Evolutionary conservation across 2,329 filamentous ascomycete genomes (phyloP).

Genomic region (Venturia effusa): DNA sequence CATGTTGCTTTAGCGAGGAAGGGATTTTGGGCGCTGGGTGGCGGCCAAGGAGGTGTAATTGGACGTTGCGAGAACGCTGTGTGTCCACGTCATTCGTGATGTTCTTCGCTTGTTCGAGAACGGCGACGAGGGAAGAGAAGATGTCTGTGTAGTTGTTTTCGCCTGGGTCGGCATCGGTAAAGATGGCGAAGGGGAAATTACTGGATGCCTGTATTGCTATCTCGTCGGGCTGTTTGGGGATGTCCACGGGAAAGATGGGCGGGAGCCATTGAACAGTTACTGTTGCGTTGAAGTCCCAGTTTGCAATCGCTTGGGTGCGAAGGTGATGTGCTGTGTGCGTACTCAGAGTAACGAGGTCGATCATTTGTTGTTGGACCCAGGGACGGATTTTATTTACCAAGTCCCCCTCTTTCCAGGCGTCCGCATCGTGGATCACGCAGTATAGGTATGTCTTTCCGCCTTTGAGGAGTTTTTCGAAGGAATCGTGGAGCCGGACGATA

Average conservation of each 20-base stretch:
- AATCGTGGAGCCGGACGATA: conserved; percentile 12
- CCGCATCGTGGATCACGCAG: conserved; percentile 19
- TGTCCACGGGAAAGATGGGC: conserved; percentile 20
- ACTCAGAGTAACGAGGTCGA: conserved; percentile 19
- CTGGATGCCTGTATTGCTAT: not conserved
- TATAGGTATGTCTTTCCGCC: conserved; percentile 19
- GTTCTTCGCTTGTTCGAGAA: conserved; percentile 7
- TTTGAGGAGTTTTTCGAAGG: conserved; percentile 16
- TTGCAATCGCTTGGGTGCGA: conserved; percentile 11
- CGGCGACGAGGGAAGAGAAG: not conserved
- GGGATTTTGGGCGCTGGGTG: conserved; percentile 10
- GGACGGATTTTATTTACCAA: conserved; percentile 14
- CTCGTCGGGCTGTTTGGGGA: conserved; percentile 7
- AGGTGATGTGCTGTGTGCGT: conserved; percentile 19
- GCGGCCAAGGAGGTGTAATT: conserved; percentile 9
- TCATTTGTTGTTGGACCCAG: conserved; percentile 17
- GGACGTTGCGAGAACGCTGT: not conserved
- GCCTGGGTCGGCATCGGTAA: not conserved
- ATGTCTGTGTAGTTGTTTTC: conserved; percentile 4
- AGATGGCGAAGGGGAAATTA: not conserved
- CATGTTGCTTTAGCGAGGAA: conserved; percentile 7
- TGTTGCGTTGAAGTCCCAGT: conserved; percentile 13
- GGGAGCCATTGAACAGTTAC: conserved; percentile 17
- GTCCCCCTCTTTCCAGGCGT: conserved; percentile 16
- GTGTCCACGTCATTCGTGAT: not conserved